Percentiles rank a stretch among this genome's conserved stretches.
Evolutionary conservation across 768 basidiomycete genomes (phyloP).

Genomic region (Auriscalpium orientale): DNA sequence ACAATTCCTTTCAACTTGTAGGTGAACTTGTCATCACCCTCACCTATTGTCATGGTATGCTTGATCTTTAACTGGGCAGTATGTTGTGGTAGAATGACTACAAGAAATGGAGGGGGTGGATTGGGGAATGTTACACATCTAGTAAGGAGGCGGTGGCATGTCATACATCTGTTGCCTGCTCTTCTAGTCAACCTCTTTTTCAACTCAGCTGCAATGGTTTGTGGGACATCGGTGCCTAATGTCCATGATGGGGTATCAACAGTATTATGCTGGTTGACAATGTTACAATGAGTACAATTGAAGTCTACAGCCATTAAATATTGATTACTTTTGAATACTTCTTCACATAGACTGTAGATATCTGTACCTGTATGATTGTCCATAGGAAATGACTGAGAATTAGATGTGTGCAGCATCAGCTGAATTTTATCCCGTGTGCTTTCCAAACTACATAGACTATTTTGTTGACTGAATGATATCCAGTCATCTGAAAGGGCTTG

Average conservation of each 20-base stretch:
- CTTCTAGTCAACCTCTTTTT: neutral
- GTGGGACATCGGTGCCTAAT: neutral
- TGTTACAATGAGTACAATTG: neutral
- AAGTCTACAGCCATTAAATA: neutral
- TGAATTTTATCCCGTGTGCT: neutral
- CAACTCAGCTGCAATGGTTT: neutral
- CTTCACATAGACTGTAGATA: neutral
- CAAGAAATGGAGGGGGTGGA: neutral
- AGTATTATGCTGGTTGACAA: neutral
- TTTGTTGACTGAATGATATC: neutral
- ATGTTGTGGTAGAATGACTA: neutral
- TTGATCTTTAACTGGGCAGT: neutral
- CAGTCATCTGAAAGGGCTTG: neutral
- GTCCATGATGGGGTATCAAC: neutral
- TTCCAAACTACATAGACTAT: neutral
- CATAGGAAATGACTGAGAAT: neutral
- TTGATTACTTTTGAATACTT: neutral
- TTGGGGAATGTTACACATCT: neutral
- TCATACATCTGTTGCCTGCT: neutral
- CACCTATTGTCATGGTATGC: neutral
- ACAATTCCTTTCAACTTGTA: conserved; percentile 14
- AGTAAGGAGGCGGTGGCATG: neutral
- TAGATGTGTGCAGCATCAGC: neutral
- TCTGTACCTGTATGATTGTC: neutral
- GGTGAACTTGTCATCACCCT: neutral